Percentiles rank a stretch among this genome's conserved stretches.
Evolutionary conservation across 164 flowering plant genomes (phyloP).

Genomic region (Aristolochia californica): DNA sequence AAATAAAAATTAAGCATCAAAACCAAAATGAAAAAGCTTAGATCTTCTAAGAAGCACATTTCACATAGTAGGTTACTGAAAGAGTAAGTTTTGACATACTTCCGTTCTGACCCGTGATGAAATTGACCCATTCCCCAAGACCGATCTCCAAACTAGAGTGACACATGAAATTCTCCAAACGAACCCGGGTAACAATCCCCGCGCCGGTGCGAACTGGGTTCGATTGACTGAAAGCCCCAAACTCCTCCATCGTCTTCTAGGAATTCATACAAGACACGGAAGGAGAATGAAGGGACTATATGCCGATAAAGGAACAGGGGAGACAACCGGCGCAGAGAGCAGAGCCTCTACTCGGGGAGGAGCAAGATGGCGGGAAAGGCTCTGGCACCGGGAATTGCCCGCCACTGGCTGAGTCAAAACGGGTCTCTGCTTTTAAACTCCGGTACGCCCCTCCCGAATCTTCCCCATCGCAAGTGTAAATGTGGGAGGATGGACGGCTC

Average conservation of each 20-base stretch:
- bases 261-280: no score
- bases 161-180: constrained; percentile 90
- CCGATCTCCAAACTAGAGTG: constrained; percentile 61
- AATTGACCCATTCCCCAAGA: constrained; percentile 64
- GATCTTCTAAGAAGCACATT: no score
- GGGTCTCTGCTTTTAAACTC: no score
- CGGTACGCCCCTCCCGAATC: no score
- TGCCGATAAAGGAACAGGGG: neutral
- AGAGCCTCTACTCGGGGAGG: no score
- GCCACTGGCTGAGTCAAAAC: no score
- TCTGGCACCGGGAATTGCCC: no score
- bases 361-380: no score
- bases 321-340: no score
- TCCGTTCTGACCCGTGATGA: constrained; percentile 95
- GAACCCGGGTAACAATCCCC: constrained; percentile 47
- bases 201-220: constrained; percentile 11
- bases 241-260: neutral
- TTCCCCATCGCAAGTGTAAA: no score
- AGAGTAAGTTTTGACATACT: constrained; percentile 31
- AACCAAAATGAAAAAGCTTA: neutral
- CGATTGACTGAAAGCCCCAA: neutral
- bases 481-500: no score
- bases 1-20: neutral
- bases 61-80: neutral
- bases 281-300: no score